These are phyloP conservation scores for Anthracocystis panici-leucophaei DNA, from an alignment of 1,284 basidiomycete species.

Conservation along the genomic window DNA sequence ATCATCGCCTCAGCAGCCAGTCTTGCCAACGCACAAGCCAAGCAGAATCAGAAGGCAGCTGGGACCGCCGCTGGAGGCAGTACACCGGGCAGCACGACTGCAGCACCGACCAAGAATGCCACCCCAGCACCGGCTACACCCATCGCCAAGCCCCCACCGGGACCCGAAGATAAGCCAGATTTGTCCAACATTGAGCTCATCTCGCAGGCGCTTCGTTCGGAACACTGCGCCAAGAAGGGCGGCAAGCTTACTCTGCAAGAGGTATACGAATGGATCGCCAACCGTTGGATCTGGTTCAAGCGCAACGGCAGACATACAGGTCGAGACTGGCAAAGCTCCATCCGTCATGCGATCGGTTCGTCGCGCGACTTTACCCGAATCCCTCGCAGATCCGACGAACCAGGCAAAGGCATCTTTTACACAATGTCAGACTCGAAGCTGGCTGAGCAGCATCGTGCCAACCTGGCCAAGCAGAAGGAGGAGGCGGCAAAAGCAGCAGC, in stretches of 20 bases:
- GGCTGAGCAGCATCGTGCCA: conserved; percentile 52
- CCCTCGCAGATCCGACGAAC: conserved; percentile 61
- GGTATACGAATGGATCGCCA: conserved; percentile 90
- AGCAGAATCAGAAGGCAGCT: conserved; percentile 23
- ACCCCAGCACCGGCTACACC: conserved; percentile 16
- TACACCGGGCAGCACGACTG: conserved; percentile 2
- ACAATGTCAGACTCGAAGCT: conserved; percentile 58
- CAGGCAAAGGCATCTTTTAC: conserved; percentile 67
- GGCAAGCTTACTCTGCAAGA: conserved; percentile 90
- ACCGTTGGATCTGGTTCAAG: conserved; percentile 86
- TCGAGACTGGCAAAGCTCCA: conserved; percentile 66
- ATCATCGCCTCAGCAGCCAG: conserved; percentile 50
- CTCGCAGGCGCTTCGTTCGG: conserved; percentile 59
- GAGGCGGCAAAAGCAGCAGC: conserved; percentile 50
- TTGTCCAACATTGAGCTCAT: conserved; percentile 65
- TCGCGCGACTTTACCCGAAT: conserved; percentile 64
- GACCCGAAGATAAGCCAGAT: conserved; percentile 61
- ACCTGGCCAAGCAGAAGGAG: conserved; percentile 48
- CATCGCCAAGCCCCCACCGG: conserved; percentile 36
- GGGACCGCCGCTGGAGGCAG: conserved; percentile 2
- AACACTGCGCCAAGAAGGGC: conserved; percentile 71
- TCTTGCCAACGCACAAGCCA: conserved; percentile 40
- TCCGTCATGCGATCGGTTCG: conserved; percentile 65
- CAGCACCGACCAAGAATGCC: conserved; percentile 1
- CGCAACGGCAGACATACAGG: conserved; percentile 62